Base-by-base conservation (phyloP, 371 early-diverging fungal species). In the Saksenaea oblongispora region DNA sequence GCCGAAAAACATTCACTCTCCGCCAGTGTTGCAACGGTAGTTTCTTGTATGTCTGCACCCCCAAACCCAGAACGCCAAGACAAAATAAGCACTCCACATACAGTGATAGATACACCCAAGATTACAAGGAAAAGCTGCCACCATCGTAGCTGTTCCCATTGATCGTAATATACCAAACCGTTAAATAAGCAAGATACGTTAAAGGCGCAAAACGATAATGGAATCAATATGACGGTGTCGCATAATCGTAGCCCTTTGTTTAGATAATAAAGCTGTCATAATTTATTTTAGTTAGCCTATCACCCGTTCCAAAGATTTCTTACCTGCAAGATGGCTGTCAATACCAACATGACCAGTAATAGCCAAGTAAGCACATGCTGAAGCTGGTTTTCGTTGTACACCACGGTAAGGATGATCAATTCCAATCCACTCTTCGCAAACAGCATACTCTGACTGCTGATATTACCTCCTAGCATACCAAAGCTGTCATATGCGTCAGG, bases 361-460 rank as follows among this genome's bases (percentile, higher is more conserved):
- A 91, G 72, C 87, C 91, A 86, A 8, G 92, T 89, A 41, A 92
- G 74, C 5, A 89, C 85, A 64, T 82, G 83, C 31, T 84, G 80
- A 53, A 92, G 83, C 64, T 92, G 93, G 63, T 92, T 89, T 61
- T 84, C 62, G 28, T 89, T 82, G 44, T 74, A 70, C 1, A 84
- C 59, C 24, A 89, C 63, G 0, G 90, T 87, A 17, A 93, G 67
- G 13, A 88, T 74, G 53, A 93, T 63, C 54, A 93, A 71, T 54
- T 92, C 93, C 5, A 92, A 73, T 8, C 93, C 93, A 54, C 90
- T 89, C 65, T 93, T 93, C 57, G 93, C 92, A 74, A 92, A 91
- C 28, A 93, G 69, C 54, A 93, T 69, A 5, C 87, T 86, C 62
- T 92, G 93, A 54, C 90, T 89, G 56, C 91, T 89, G 15, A 93